phyloP scores from a whole-genome alignment of 139 green algal species.

The Microglena sp. region DNA sequence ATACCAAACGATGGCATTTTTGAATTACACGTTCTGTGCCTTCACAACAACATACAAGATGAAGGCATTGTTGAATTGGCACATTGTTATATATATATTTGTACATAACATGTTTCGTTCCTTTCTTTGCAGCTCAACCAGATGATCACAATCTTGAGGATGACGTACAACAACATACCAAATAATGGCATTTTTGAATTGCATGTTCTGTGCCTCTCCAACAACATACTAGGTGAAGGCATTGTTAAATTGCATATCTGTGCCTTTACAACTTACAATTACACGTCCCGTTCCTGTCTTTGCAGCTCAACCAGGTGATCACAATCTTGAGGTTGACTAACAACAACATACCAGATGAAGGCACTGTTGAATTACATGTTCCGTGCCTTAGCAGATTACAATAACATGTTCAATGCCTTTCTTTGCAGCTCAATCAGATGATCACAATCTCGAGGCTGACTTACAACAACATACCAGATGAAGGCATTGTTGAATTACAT shows the following conservation, averaged over 20 bases:
- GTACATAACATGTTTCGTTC: not conserved
- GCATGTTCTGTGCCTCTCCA: not conserved
- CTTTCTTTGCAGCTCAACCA: slow-evolving; percentile 15
- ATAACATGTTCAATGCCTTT: not conserved
- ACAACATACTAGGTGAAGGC: no score
- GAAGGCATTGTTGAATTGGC: no score
- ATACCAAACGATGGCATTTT: slow-evolving; percentile 29
- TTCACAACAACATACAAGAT: no score
- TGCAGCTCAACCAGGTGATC: slow-evolving; percentile 25
- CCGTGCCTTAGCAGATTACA: not conserved
- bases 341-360: slow-evolving; percentile 41
- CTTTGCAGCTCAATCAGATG: slow-evolving; percentile 19
- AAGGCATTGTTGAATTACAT: slow-evolving; percentile 1
- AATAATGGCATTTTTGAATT: slow-evolving; percentile 17
- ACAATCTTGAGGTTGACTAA: slow-evolving; percentile 21
- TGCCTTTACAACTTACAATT: not conserved
- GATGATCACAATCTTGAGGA: slow-evolving; percentile 21
- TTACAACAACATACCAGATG: no score
- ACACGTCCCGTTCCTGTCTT: not conserved
- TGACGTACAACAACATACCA: slow-evolving; percentile 37
- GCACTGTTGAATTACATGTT: not conserved
- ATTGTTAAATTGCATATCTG: no score
- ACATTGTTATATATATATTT: no score
- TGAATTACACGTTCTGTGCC: not conserved
- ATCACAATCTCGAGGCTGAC: slow-evolving; percentile 23